phyloP scores from a whole-genome alignment of 805 yeast genomes.

The Yarrowia hollandica region DNA sequence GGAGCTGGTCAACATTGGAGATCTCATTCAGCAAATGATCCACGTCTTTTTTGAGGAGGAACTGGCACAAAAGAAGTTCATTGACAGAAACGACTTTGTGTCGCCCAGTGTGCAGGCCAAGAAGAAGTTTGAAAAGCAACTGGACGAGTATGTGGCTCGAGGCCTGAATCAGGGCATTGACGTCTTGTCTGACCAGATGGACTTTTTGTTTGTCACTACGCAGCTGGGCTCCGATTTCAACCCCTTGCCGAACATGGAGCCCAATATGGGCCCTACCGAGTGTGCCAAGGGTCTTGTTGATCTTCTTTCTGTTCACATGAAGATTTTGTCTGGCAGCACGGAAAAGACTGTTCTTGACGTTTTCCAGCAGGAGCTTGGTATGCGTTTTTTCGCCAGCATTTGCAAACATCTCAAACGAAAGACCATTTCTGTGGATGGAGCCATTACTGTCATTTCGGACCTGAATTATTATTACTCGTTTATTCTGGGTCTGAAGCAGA shows the following conservation, averaged over 20 bases:
- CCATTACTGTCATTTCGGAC: slow-evolving; percentile 77
- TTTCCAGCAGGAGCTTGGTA: slow-evolving; percentile 91
- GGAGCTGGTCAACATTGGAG: slow-evolving; percentile 90
- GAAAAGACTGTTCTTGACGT: slow-evolving; percentile 88
- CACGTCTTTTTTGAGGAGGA: slow-evolving; percentile 90
- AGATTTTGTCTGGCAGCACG: slow-evolving; percentile 72
- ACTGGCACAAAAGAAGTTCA: slow-evolving; percentile 54
- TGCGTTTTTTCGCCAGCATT: slow-evolving; percentile 72
- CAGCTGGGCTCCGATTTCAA: slow-evolving; percentile 65
- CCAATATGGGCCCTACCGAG: slow-evolving; percentile 52
- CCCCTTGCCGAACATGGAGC: slow-evolving; percentile 44
- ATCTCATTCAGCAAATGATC: slow-evolving; percentile 86
- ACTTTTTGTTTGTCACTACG: slow-evolving; percentile 54
- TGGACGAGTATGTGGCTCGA: slow-evolving; percentile 88
- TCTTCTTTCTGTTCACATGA: slow-evolving; percentile 69
- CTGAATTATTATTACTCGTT: slow-evolving; percentile 76
- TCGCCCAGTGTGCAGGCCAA: slow-evolving; percentile 77
- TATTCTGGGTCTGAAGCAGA: slow-evolving; percentile 55
- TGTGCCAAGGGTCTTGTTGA: slow-evolving; percentile 66
- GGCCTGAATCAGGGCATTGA: slow-evolving; percentile 93
- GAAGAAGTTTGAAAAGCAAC: slow-evolving; percentile 72
- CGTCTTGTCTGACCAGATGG: slow-evolving; percentile 79
- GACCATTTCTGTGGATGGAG: slow-evolving; percentile 77
- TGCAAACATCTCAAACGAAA: slow-evolving; percentile 75
- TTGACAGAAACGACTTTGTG: slow-evolving; percentile 75